A percentile compares a stretch with the other conserved stretches of the same genome.
These are phyloP conservation scores for Pythium apleroticum DNA, from an alignment of 352 stramenopile species.

Conservation along the genomic window DNA sequence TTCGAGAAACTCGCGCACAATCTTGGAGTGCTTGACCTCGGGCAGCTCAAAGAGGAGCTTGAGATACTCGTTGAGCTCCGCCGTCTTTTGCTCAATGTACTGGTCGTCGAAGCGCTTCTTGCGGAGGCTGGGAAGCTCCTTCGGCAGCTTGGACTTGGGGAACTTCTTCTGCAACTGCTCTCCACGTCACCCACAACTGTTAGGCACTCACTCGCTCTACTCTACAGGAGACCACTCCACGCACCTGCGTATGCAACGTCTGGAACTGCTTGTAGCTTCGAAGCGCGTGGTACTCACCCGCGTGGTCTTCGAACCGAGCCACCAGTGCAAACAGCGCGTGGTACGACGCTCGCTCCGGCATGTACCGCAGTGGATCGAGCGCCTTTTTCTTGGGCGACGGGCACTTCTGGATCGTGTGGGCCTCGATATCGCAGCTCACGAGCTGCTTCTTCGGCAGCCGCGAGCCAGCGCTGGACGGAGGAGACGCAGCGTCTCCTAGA, in stretches of 20 bases:
- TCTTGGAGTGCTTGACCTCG: constrained; percentile 54
- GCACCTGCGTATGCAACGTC: constrained; percentile 48
- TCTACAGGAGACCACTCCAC: background rate
- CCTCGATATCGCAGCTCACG: constrained; percentile 45
- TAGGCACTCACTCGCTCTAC: too few relatives aligned
- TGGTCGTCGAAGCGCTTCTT: constrained; percentile 72
- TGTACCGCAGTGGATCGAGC: constrained; percentile 67
- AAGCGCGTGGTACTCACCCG: constrained; percentile 44
- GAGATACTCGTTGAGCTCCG: constrained; percentile 61
- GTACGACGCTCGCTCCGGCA: constrained; percentile 50
- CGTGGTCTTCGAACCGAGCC: constrained; percentile 45
- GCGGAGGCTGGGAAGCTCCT: constrained; percentile 60
- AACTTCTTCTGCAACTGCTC: constrained; percentile 73
- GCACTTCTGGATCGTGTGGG: constrained; percentile 67
- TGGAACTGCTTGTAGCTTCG: constrained; percentile 71
- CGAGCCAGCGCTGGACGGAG: background rate
- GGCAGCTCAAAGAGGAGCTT: constrained; percentile 46
- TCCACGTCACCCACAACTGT: background rate
- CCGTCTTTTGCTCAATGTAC: constrained; percentile 75
- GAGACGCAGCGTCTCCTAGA: background rate
- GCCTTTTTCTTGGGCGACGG: constrained; percentile 67
- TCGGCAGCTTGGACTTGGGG: constrained; percentile 62
- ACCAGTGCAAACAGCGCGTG: constrained; percentile 62
- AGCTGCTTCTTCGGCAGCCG: constrained; percentile 23
- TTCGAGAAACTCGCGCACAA: constrained; percentile 63